phyloP scores from a whole-genome alignment of 129 eudicot species.

The Glebionis coronaria region DNA sequence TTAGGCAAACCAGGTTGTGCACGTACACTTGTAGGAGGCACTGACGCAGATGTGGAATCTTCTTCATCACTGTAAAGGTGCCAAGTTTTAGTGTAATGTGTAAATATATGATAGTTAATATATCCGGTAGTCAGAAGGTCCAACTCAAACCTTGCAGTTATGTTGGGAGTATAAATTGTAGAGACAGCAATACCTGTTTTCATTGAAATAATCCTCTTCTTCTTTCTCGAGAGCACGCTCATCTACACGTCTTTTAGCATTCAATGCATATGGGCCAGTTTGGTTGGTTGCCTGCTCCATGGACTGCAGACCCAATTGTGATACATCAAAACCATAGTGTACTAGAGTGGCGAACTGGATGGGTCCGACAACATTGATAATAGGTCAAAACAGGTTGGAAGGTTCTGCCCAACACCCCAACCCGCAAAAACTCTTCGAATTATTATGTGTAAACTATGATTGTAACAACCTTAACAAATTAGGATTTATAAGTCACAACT shows the following conservation, averaged over 20 bases:
- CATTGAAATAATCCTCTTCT: conserved; percentile 95
- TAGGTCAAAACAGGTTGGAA: background rate
- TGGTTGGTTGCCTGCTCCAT: conserved; percentile 65
- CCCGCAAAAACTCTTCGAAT: background rate
- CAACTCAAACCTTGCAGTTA: background rate
- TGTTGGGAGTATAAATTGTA: background rate
- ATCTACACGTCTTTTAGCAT: conserved; percentile 70
- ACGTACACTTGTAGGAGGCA: conserved; percentile 42
- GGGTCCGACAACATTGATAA: background rate
- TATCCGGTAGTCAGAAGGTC: no score
- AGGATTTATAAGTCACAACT: no score
- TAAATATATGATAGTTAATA: no score
- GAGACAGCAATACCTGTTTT: conserved; percentile 56
- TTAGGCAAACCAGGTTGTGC: conserved; percentile 54
- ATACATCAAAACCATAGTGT: background rate
- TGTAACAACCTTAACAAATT: no score
- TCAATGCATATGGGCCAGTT: conserved; percentile 31
- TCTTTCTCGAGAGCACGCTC: conserved; percentile 94
- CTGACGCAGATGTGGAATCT: conserved; percentile 69
- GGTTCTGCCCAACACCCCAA: background rate
- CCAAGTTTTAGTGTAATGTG: background rate
- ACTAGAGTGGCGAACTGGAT: background rate
- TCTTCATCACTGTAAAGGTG: conserved; percentile 74
- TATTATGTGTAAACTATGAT: no score
- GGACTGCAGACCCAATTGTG: conserved; percentile 38